phyloP scores from a whole-genome alignment of 2,329 filamentous ascomycete species.

The Calonectria hongkongensis region DNA sequence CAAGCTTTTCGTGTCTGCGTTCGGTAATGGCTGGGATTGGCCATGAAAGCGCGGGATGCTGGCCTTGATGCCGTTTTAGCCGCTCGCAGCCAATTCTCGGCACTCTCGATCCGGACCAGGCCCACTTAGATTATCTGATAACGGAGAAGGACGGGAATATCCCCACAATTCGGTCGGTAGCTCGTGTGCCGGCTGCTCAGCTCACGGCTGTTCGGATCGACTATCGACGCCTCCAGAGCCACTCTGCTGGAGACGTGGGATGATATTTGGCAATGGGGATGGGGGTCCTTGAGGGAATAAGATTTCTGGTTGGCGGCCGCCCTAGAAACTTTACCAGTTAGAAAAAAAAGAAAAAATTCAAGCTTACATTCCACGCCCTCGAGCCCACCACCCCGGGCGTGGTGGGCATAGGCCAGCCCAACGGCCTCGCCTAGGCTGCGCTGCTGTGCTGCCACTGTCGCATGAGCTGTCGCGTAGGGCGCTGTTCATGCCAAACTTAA shows the following conservation, averaged over 20 bases:
- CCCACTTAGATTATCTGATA: slow-evolving; percentile 43
- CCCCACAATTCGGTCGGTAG: slow-evolving; percentile 13
- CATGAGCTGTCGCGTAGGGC: slow-evolving; percentile 6
- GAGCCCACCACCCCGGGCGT: too few relatives aligned
- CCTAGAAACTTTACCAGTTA: slow-evolving; percentile 3
- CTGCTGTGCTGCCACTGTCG: background rate
- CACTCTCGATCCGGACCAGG: background rate
- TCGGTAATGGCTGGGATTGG: slow-evolving; percentile 32
- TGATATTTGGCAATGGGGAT: background rate
- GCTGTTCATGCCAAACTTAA: slow-evolving; percentile 6
- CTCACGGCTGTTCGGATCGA: slow-evolving; percentile 38
- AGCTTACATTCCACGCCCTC: slow-evolving; percentile 19
- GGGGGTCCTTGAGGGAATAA: slow-evolving; percentile 25
- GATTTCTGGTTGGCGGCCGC: background rate
- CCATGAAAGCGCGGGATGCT: background rate
- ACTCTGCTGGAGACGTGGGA: slow-evolving; percentile 23
- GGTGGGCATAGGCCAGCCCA: too few relatives aligned
- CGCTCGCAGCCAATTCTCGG: slow-evolving; percentile 18
- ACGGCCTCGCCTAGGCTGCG: too few relatives aligned
- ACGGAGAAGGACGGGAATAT: slow-evolving; percentile 25
- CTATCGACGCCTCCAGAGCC: slow-evolving; percentile 31
- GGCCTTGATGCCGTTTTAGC: slow-evolving; percentile 37
- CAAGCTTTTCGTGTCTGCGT: background rate
- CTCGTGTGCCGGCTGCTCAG: slow-evolving; percentile 29
- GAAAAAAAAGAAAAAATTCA: slow-evolving; percentile 26